Conservation (phyloP, 331 rosid species). For the Rhamnella rubrinervis region DNA sequence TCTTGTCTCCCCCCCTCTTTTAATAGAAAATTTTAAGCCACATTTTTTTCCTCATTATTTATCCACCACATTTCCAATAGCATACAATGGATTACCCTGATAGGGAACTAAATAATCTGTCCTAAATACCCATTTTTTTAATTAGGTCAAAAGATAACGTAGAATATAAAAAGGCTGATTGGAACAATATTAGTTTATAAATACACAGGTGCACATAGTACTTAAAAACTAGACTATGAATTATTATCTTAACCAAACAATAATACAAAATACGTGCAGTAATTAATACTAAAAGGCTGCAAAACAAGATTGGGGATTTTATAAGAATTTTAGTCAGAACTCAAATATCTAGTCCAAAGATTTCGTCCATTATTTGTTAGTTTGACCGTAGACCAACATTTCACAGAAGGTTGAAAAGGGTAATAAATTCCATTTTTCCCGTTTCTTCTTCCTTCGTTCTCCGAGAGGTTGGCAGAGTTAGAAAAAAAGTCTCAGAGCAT, state of each 20-base stretch:
- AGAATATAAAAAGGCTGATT: conserved; percentile 5
- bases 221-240: not conserved
- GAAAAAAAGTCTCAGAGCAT: conserved; percentile 6
- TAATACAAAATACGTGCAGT: conserved; percentile 32
- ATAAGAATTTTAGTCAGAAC: conserved; percentile 39
- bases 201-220: not conserved
- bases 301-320: conserved; percentile 14
- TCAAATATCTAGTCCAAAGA: conserved; percentile 39
- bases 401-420: conserved; percentile 27
- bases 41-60: not conserved
- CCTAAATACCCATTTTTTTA: not conserved
- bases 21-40: not conserved
- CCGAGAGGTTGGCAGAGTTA: conserved; percentile 13
- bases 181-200: not conserved
- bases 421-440: not conserved
- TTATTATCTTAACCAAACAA: conserved; percentile 39
- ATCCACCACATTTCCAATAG: not conserved
- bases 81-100: conserved; percentile 13
- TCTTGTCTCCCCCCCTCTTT: conserved; percentile 13
- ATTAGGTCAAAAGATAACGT: not conserved
- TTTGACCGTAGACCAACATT: conserved; percentile 46
- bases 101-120: conserved; percentile 27
- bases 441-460: conserved; percentile 25
- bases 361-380: conserved; percentile 42
- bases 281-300: conserved; percentile 28